Base-by-base conservation (phyloP, 352 stramenopile genomes). In the Aphanomyces stellatus region DNA sequence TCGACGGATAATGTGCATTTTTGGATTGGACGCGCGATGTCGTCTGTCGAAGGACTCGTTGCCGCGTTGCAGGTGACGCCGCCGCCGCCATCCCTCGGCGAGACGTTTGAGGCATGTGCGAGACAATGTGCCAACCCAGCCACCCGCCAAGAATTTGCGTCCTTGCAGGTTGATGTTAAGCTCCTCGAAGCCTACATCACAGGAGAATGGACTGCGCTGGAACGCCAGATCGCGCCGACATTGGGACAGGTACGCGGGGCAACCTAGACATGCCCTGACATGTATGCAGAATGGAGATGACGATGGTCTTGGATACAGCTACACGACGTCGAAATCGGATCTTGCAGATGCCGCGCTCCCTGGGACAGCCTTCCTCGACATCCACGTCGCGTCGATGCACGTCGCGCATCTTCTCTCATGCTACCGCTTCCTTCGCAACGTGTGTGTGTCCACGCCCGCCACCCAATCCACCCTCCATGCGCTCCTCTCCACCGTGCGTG, bases 401-500 rank as follows among this genome's bases (percentile, higher is more conserved):
- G 4, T 55, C 33, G 3, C 41, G 69, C 2, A 89, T 76, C 19
- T 82, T 72, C 10, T 65, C 3, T 53, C 59, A 5, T 76, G 73
- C 13, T 84, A 91, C 37, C 81, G 85, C 0, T 87, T 91, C 33
- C 69, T 91, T 17, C 85, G 85, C 53, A 91, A 90, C 53, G 81
- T 83, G 1, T 93, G 81, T 56, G 85, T 69, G 0, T 67, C 71
- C 24, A 77, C 71, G 48, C 61, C 35, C 0, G 40, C 62, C 28
- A 93, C 89, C 53, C 85, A 93, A 53, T 69, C 75, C 19, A 72
- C 71, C 2, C 85, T 82, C 40, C 51, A 66, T 22, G 61, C 74
- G 46, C 34, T 71, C 37, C 62, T 76, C n/a, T n/a, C n/a, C n/a
- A 48, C 17, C 13, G 35, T 4, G 35, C 13, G n/a, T 62, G 37